Percentiles rank a stretch among this genome's conserved stretches.
These are phyloP conservation scores for Suillus americanus DNA, from an alignment of 768 basidiomycete genomes.

Conservation along the genomic window DNA sequence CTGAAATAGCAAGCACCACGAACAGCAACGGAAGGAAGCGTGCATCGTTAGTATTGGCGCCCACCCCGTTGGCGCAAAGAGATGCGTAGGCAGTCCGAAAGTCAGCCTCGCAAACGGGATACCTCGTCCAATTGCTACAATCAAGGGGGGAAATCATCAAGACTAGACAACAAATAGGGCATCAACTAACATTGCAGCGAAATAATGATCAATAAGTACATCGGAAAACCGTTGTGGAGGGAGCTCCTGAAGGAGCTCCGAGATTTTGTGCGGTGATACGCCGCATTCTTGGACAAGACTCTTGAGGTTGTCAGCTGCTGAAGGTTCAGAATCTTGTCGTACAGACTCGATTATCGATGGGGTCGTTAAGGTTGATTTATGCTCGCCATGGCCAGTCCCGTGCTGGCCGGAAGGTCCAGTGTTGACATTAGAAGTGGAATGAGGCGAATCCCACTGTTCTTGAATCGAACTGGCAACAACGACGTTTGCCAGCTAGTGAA, in stretches of 20 bases:
- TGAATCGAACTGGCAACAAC: constrained; percentile 42
- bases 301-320: constrained; percentile 80
- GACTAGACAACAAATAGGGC: constrained; percentile 3
- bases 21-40: constrained; percentile 91
- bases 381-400: constrained; percentile 25
- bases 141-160: constrained; percentile 9
- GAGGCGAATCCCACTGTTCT: constrained; percentile 26
- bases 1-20: constrained; percentile 87
- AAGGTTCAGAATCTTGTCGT: constrained; percentile 40
- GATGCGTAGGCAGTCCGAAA: constrained; percentile 74
- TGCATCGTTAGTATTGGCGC: constrained; percentile 71
- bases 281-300: constrained; percentile 90
- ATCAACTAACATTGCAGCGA: constrained; percentile 60
- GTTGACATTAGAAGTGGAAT: constrained; percentile 15
- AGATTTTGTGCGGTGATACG: constrained; percentile 86
- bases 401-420: constrained; percentile 18
- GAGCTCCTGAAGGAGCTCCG: constrained; percentile 85
- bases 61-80: constrained; percentile 58
- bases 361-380: constrained; percentile 26
- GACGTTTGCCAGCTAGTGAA: constrained; percentile 50
- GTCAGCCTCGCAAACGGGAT: constrained; percentile 83
- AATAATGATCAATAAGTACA: constrained; percentile 82
- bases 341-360: constrained; percentile 42
- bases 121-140: constrained; percentile 87
- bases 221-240: constrained; percentile 77